Evolutionary conservation across 441 rosid genomes (phyloP).

Genomic region (Brassica balearica): DNA sequence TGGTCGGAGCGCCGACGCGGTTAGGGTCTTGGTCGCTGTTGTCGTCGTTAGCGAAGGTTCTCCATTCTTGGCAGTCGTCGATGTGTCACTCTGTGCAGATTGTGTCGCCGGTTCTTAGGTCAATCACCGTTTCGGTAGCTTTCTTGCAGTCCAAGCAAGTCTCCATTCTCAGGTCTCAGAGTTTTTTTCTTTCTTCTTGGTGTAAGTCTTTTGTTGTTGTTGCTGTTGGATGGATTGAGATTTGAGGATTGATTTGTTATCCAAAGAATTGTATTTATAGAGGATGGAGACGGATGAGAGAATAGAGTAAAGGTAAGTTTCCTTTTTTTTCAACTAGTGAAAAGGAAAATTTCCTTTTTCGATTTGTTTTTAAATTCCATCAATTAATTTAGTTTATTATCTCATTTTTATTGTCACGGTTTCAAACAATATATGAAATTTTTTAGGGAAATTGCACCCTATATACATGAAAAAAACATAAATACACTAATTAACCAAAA

Average conservation of each 20-base stretch:
- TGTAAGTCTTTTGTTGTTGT: not conserved
- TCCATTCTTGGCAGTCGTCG: conserved; percentile 1
- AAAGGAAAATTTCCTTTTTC: not conserved
- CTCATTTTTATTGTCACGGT: too few relatives aligned
- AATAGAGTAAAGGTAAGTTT: not conserved
- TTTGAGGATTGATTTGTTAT: not conserved
- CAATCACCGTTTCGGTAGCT: not conserved
- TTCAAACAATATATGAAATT: too few relatives aligned
- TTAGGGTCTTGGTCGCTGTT: conserved; percentile 13
- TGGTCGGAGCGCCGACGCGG: conserved; percentile 32
- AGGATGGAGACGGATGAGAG: not conserved
- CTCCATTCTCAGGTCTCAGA: conserved; percentile 4
- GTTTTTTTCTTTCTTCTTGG: not conserved
- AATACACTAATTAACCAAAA: too few relatives aligned
- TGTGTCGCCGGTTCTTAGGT: conserved; percentile 27
- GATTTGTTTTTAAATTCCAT: too few relatives aligned
- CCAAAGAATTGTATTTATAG: not conserved
- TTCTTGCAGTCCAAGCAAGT: conserved; percentile 30
- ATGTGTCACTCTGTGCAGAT: conserved; percentile 34
- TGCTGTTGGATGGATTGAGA: conserved; percentile 3
- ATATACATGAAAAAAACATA: too few relatives aligned
- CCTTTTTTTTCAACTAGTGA: not conserved
- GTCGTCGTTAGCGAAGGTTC: conserved; percentile 24
- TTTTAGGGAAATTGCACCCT: too few relatives aligned
- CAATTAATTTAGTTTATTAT: too few relatives aligned